Base-by-base conservation (phyloP, 306 rosid species). In the Biancaea sappan region DNA sequence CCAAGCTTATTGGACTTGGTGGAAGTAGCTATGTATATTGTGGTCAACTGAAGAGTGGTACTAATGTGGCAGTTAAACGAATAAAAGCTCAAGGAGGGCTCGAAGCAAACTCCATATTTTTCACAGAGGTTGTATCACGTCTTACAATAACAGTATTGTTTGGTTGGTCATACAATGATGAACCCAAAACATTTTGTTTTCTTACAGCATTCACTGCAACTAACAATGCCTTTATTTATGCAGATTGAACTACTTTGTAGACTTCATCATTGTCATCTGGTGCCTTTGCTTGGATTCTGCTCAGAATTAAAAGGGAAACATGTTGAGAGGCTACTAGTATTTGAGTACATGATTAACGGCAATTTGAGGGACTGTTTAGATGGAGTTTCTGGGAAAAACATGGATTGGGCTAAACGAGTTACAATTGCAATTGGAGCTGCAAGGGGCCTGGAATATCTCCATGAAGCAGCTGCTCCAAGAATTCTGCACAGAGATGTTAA, bases 401-500 rank as follows among this genome's bases (percentile, higher is more conserved):
- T 88, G 85, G 92, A 84, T 77, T 94, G 97, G 97, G 50, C 75
- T 46, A 80, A 92, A 63, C 93, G 99, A n/a, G 96, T 94, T 79
- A 67, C 82, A 8, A 87, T 90, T 79, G 99, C 99, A 64, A 83
- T 92, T 60, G 99, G 99, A 84, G 95, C 99, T 77, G 99, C 99
- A 47, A 90, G 93, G 70, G 99, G 96, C 40, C 81, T 94, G 83
- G 99, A 94, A 75, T 94, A 94, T 90, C 97, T 94, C 68, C 99
- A 94, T 77, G 99, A 91, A 57, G 97, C 99, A 56, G 99, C 97
- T 76, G 99, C 96, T 80, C 99, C 99, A 57, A 90, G 87, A 85
- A 87, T 94, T 80, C 89, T 94, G 62, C 99, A 94, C 77, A 84
- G 97, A 75, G 97, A 94, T 84, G 95, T 94, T 73, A 94, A 92